Base-by-base conservation (phyloP, 352 stramenopile species). In the Thalassiosira allenii region DNA sequence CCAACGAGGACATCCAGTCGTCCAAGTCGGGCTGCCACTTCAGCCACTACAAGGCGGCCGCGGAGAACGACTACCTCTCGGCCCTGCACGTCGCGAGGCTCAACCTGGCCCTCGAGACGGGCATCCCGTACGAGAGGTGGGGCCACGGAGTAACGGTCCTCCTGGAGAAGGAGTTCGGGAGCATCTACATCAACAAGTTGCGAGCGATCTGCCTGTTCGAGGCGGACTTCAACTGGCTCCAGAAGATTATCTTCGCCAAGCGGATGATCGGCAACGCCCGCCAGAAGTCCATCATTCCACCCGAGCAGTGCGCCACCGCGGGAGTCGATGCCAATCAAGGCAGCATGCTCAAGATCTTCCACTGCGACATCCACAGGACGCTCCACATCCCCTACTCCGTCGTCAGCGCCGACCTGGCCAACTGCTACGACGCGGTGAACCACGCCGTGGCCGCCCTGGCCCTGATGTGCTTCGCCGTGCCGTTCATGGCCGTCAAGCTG, bases 211-310 rank as follows among this genome's bases (percentile, higher is more conserved):
- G 51, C 25, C 30, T 74, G 20, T 65, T 74, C 30, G 64, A 74
- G 37, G 64, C 64, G 37, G 64, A 74, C 32, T 74, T 74, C 40
- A 74, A 74, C 37, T 74, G 75, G n/a, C n/a, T n/a, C n/a, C n/a
- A n/a, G n/a, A n/a, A n/a, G n/a, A n/a, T n/a, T n/a, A n/a, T n/a
- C n/a, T n/a, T n/a, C n/a, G n/a, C n/a, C n/a, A n/a, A n/a, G n/a
- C n/a, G n/a, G n/a, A n/a, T n/a, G n/a, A n/a, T n/a, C n/a, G n/a
- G n/a, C n/a, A n/a, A n/a, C n/a, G n/a, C n/a, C n/a, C n/a, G n/a
- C n/a, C n/a, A n/a, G n/a, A n/a, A n/a, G n/a, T n/a, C n/a, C n/a
- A n/a, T n/a, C n/a, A n/a, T n/a, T n/a, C n/a, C n/a, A n/a, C n/a
- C n/a, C n/a, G n/a, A n/a, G n/a, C n/a, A n/a, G n/a, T n/a, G n/a